Base-by-base conservation (phyloP, 176 grass and related monocot species). In the Poa pratensis region DNA sequence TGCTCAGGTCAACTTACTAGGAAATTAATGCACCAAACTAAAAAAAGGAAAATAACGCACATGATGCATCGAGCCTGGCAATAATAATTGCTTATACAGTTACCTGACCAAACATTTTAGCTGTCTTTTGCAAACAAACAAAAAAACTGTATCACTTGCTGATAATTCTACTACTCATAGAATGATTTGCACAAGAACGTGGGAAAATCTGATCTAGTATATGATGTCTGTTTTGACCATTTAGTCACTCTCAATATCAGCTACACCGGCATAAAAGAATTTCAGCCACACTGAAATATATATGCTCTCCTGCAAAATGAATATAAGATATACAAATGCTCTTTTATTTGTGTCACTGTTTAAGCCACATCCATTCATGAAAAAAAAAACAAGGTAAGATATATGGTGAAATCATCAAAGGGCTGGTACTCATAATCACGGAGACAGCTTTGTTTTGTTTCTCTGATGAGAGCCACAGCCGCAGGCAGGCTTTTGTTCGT, bases 381-480 rank as follows among this genome's bases (percentile, higher is more conserved):
- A 42, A 42, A 42, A 43, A 45, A 45, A 40, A 6, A 4, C 6
- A 40, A 42, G 40, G 40, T 42, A 42, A 42, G 40, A 42, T 8
- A 42, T 42, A 42, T 42, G 40, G 40, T 42, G 37, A 42, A 42
- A 42, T 42, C 40, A 42, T 42, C 40, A 42, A 42, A 42, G 40
- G 40, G 40, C 37, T 39, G 10, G 10, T 8, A 26, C 26, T 79
- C 35, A 43, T 67, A 12, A 64, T 16, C 58, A 61, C 12, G 59
- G 59, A 46, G 59, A 5, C 75, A 74, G 68, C 73, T 72, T 51
- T 78, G 39, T 17, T 61, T 39, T 39, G 24, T 61, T 82, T 12
- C 12, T 63, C 57, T 83, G 58, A 75, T 43, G 62, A 39, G 37
- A 39, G 37, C 35, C 35, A 3, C 35, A 58, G 54, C 42, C 23